A percentile compares a stretch with the other conserved stretches of the same genome.
These are phyloP conservation scores for Pneumocystis sp. DNA, from an alignment of 1,139 yeast genomes.

Conservation along the genomic window DNA sequence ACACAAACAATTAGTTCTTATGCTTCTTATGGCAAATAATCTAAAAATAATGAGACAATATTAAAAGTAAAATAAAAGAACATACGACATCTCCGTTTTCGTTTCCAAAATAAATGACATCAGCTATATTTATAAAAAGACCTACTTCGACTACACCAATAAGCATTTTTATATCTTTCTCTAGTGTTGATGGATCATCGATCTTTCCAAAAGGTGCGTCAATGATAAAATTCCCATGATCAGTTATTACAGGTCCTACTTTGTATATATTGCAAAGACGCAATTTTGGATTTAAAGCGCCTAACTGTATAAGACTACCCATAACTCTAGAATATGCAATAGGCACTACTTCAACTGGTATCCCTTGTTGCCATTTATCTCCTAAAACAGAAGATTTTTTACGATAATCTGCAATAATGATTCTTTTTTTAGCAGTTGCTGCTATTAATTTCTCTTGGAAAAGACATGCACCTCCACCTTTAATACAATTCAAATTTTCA, in stretches of 20 bases:
- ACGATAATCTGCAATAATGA: conserved; percentile 85
- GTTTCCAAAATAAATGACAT: conserved; percentile 78
- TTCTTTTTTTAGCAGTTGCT: conserved; percentile 55
- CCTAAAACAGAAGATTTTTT: conserved; percentile 62
- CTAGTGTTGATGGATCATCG: conserved; percentile 33
- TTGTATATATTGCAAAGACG: conserved; percentile 83
- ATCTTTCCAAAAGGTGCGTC: conserved; percentile 89
- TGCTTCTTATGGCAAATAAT: not conserved
- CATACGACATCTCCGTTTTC: conserved; percentile 46
- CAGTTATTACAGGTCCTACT: conserved; percentile 98
- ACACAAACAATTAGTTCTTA: not conserved
- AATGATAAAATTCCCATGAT: conserved; percentile 80
- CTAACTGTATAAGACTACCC: conserved; percentile 44
- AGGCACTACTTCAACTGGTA: conserved; percentile 93
- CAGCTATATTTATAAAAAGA: conserved; percentile 59
- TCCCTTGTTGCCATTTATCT: conserved; percentile 70
- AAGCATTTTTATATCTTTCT: conserved; percentile 45
- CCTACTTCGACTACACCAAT: conserved; percentile 98
- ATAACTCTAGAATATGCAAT: conserved; percentile 67
- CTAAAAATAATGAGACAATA: not conserved
- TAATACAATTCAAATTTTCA: conserved; percentile 61
- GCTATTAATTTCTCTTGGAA: conserved; percentile 95
- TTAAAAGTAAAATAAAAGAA: not conserved
- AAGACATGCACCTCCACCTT: conserved; percentile 98
- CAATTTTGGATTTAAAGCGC: conserved; percentile 50